phyloP scores from a whole-genome alignment of 495 filamentous ascomycete genomes.

The Xylaria telfairii region DNA sequence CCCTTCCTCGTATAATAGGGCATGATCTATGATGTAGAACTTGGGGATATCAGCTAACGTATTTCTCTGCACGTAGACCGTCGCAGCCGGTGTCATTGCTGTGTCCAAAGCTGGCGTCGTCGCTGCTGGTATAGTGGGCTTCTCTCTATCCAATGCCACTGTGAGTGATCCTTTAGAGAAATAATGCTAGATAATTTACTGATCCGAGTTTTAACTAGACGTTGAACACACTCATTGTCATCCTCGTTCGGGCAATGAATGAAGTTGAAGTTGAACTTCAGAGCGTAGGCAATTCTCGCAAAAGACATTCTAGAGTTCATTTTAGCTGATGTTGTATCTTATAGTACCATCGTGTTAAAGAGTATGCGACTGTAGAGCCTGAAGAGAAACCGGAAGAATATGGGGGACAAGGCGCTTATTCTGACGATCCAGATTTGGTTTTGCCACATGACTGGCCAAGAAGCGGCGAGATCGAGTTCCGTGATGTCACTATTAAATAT shows the following conservation, averaged over 20 bases:
- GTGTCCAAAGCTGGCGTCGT: constrained; percentile 48
- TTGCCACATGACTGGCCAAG: constrained; percentile 54
- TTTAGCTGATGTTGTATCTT: neutral
- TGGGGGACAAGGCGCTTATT: constrained; percentile 29
- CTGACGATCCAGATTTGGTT: constrained; percentile 33
- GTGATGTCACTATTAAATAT: constrained; percentile 57
- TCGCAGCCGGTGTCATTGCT: constrained; percentile 54
- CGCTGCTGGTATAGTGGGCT: constrained; percentile 54
- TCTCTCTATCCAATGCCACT: constrained; percentile 56
- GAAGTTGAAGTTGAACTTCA: constrained; percentile 58
- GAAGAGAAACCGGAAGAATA: constrained; percentile 49
- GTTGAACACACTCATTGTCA: constrained; percentile 52
- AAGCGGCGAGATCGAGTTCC: constrained; percentile 56
- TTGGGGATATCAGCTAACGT: no score
- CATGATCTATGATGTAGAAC: no score
- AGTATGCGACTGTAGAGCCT: constrained; percentile 52
- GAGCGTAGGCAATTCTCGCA: constrained; percentile 38
- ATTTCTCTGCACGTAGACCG: constrained; percentile 6
- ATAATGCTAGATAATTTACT: neutral
- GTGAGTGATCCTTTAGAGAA: constrained; percentile 27
- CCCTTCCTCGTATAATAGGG: no score
- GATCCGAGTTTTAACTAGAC: constrained; percentile 32
- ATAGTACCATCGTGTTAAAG: constrained; percentile 53
- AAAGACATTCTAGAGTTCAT: neutral
- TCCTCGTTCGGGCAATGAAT: constrained; percentile 53